Percentiles rank a stretch among this genome's conserved stretches.
phyloP scores from a whole-genome alignment of 805 yeast genomes.

The Dipodascopsis uninucleata region DNA sequence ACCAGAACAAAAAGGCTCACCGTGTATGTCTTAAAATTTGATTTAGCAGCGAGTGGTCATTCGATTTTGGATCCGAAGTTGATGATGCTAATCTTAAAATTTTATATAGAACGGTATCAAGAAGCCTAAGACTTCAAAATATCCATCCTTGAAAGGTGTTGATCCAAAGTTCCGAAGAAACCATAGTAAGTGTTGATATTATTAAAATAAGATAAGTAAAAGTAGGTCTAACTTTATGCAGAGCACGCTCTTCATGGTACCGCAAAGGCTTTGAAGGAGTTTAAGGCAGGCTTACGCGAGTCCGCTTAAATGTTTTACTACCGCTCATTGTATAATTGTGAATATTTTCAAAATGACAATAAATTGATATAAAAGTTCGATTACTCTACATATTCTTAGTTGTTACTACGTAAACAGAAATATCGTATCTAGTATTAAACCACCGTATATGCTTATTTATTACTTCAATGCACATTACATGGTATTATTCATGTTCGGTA shows the following conservation, averaged over 20 bases:
- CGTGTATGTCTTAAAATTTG: slow-evolving; percentile 40
- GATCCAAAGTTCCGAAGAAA: slow-evolving; percentile 99
- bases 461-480: too few relatives aligned
- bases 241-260: slow-evolving; percentile 91
- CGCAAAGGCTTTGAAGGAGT: slow-evolving; percentile 64
- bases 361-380: too few relatives aligned
- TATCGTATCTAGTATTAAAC: too few relatives aligned
- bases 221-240: background rate
- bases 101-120: slow-evolving; percentile 79
- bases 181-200: slow-evolving; percentile 56
- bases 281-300: slow-evolving; percentile 13
- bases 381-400: too few relatives aligned
- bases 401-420: too few relatives aligned
- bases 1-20: slow-evolving; percentile 99
- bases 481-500: too few relatives aligned
- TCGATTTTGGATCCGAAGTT: too few relatives aligned
- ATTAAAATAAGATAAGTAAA: too few relatives aligned
- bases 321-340: too few relatives aligned
- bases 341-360: too few relatives aligned
- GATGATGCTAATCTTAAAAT: background rate
- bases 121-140: slow-evolving; percentile 97
- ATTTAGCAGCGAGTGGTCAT: too few relatives aligned
- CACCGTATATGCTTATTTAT: too few relatives aligned
- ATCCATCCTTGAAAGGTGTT: slow-evolving; percentile 98
- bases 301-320: slow-evolving; percentile 2